Conservation (phyloP, 352 stramenopile genomes). For the Aphanomyces cochlioides region DNA sequence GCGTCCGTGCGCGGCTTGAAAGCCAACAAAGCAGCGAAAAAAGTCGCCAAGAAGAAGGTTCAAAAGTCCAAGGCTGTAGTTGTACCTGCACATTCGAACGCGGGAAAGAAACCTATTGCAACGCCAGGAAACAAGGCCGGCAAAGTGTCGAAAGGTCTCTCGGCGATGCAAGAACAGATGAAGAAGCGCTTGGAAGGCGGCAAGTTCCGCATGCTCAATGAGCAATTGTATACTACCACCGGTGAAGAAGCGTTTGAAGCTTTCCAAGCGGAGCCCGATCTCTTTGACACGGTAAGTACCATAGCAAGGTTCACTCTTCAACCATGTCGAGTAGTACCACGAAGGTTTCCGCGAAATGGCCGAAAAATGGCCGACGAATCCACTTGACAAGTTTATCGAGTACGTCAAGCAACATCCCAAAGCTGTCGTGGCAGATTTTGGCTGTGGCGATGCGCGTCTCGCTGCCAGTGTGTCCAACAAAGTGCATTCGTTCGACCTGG, state of each 20-base stretch:
- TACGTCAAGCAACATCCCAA: slow-evolving; percentile 86
- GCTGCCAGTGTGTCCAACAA: slow-evolving; percentile 84
- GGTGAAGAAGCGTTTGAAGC: slow-evolving; percentile 85
- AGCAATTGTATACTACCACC: slow-evolving; percentile 97
- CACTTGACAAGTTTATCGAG: slow-evolving; percentile 95
- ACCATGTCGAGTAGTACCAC: slow-evolving; percentile 83
- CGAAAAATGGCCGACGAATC: slow-evolving; percentile 96
- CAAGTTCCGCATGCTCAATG: slow-evolving; percentile 98
- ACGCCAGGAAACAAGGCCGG: slow-evolving; percentile 19
- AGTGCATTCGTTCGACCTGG: slow-evolving; percentile 98
- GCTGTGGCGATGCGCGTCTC: slow-evolving; percentile 96
- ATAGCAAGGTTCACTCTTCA: background rate
- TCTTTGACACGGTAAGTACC: slow-evolving; percentile 87
- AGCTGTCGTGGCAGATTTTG: slow-evolving; percentile 95
- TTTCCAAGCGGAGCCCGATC: slow-evolving; percentile 91
- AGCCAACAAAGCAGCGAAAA: slow-evolving; percentile 33
- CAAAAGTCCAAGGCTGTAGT: slow-evolving; percentile 21
- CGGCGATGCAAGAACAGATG: slow-evolving; percentile 73
- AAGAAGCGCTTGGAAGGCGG: slow-evolving; percentile 87
- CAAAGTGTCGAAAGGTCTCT: slow-evolving; percentile 38
- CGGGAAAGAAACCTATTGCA: background rate
- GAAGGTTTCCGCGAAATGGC: slow-evolving; percentile 97
- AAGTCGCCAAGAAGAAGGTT: slow-evolving; percentile 34
- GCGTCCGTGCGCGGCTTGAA: slow-evolving; percentile 23
- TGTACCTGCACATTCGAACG: background rate